phyloP scores from a whole-genome alignment of 1,284 basidiomycete species.

The Cystobasidiaceae sp. region DNA sequence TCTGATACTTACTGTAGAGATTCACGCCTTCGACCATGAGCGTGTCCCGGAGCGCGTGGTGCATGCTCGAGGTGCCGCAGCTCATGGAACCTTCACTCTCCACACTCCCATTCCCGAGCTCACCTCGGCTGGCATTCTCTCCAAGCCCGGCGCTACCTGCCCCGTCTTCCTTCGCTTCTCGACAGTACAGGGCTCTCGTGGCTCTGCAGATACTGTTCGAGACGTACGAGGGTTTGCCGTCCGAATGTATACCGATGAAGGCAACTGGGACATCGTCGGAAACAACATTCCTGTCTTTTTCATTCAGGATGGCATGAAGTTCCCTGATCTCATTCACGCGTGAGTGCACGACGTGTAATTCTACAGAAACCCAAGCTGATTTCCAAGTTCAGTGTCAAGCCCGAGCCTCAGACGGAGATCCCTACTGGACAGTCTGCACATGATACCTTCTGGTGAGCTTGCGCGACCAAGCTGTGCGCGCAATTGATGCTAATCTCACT shows the following conservation, averaged over 20 bases:
- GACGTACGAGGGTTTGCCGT: constrained; percentile 75
- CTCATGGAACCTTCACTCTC: constrained; percentile 72
- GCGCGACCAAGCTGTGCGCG: constrained; percentile 47
- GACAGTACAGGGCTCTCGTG: constrained; percentile 69
- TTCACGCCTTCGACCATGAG: constrained; percentile 39
- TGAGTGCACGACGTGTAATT: too few relatives aligned
- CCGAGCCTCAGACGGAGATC: constrained; percentile 69
- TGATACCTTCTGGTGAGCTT: constrained; percentile 65
- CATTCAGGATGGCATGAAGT: constrained; percentile 63
- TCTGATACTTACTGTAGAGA: too few relatives aligned
- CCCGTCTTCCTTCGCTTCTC: constrained; percentile 74
- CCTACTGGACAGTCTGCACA: constrained; percentile 54
- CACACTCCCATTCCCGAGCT: constrained; percentile 60
- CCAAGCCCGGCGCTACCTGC: constrained; percentile 60
- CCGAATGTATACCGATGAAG: constrained; percentile 72
- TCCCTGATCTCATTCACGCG: constrained; percentile 70
- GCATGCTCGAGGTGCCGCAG: constrained; percentile 52
- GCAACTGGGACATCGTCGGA: constrained; percentile 64
- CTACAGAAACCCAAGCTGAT: too few relatives aligned
- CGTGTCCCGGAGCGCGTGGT: constrained; percentile 63
- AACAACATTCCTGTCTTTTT: constrained; percentile 11
- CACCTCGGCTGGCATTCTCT: constrained; percentile 63
- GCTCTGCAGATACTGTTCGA: constrained; percentile 70
- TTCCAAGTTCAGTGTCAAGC: constrained; percentile 55
- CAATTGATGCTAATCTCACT: not conserved